Conservation (phyloP, 345 rosid genomes). For the Nephelium lappaceum region DNA sequence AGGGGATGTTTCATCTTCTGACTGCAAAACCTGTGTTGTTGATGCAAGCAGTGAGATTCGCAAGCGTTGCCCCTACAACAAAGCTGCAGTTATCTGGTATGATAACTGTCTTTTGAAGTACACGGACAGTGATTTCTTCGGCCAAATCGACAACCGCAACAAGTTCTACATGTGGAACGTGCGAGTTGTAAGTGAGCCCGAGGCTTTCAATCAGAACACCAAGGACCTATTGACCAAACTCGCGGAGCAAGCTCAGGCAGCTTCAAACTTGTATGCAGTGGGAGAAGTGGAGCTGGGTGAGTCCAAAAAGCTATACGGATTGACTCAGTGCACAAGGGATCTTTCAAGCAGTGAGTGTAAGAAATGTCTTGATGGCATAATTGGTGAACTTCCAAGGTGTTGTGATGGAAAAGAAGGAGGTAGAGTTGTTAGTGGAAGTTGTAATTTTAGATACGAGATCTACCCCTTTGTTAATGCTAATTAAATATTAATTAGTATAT, state of each 20-base stretch:
- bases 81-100: conserved; percentile 53
- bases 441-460: conserved; percentile 50
- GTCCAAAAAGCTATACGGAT: conserved; percentile 34
- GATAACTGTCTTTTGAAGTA: conserved; percentile 47
- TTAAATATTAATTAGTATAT: neutral
- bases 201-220: conserved; percentile 31
- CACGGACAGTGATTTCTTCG: conserved; percentile 37
- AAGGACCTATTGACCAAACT: conserved; percentile 33
- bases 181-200: conserved; percentile 24
- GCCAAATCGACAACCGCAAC: conserved; percentile 39
- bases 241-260: conserved; percentile 20
- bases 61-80: conserved; percentile 51
- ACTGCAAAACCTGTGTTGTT: conserved; percentile 51
- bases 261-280: conserved; percentile 27
- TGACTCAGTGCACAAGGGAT: conserved; percentile 48
- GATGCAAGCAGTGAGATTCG: conserved; percentile 51
- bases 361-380: conserved; percentile 43
- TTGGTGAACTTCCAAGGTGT: conserved; percentile 43
- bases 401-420: conserved; percentile 57
- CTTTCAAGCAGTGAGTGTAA: conserved; percentile 31
- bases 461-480: conserved; percentile 40
- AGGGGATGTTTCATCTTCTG: conserved; percentile 55
- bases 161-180: conserved; percentile 46
- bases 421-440: conserved; percentile 50
- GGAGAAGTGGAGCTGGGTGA: conserved; percentile 26